Evolutionary conservation across 2,329 filamentous ascomycete species (phyloP).

Genomic region (Aspergillus sp.): DNA sequence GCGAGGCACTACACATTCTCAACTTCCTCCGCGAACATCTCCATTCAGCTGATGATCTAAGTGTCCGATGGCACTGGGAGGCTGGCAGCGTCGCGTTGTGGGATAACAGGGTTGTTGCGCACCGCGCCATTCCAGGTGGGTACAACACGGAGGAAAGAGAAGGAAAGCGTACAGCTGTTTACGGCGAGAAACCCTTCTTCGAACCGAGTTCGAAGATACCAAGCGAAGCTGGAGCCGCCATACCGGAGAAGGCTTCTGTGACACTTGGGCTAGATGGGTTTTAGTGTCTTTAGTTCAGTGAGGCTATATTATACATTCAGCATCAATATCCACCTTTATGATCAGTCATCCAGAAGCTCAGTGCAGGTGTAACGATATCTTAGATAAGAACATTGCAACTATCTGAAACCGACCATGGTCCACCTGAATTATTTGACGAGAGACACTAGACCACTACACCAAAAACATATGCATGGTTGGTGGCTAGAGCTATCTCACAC

Average conservation of each 20-base stretch:
- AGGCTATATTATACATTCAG: background rate
- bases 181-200: constrained; percentile 1
- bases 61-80: constrained; percentile 6
- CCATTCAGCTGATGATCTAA: background rate
- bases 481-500: too few species aligned
- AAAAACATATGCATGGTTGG: too few species aligned
- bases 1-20: background rate
- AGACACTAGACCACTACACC: too few species aligned
- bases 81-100: constrained; percentile 5
- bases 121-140: constrained; percentile 1
- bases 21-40: constrained; percentile 7
- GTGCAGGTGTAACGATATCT: too few species aligned
- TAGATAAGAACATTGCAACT: too few species aligned
- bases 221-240: background rate
- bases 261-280: background rate
- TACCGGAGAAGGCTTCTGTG: background rate
- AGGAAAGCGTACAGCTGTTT: constrained; percentile 1
- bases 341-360: too few species aligned
- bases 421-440: too few species aligned
- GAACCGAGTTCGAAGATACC: background rate
- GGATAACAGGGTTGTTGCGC: constrained; percentile 2
- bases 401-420: too few species aligned
- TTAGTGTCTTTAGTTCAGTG: background rate
- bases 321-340: background rate
- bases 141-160: constrained; percentile 6